Evolutionary conservation across 192 early-diverging fungal species (phyloP), one percentile per base, ranked within the genome.

Genomic region (Backusella tarrabulga): DNA sequence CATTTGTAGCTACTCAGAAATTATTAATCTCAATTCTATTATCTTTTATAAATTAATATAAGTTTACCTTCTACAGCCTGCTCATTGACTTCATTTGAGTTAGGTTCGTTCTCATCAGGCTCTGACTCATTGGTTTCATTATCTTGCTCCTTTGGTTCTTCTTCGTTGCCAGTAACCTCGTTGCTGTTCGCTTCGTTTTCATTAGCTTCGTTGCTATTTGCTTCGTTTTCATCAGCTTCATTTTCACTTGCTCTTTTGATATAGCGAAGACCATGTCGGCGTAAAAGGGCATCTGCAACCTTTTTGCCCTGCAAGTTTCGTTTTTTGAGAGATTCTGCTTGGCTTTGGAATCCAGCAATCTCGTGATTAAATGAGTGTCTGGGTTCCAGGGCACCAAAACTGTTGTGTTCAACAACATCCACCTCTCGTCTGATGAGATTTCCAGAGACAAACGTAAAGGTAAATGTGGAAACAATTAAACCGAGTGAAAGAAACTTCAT

Each of bases 401-500:
- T 70, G 21, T 38, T 19, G 2, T 17, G 21, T 21, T 41, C 35
- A 1, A 23, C 11, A 21, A 70, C 11, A 11, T 70, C 36, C 11
- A 21, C 4, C 4, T 70, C 3, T 0, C 12, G n/a, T 14, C 38
- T 38, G 21, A 38, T 38, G 11, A 70, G 35, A 40, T 35, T 41
- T 6, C n/a, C 68, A 40, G 68, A n/a, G 1, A 23, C n/a, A 2
- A 12, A 23, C 3, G 34, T 38, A 12, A 38, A 70, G n/a, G 38
- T 70, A 38, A 70, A 38, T 23, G 68, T 38, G 9, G 68, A n/a
- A 38, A 38, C 35, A 21, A 70, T 70, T 70, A 70, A 70, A 41
- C 68, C 68, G 4, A 70, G 68, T 26, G 68, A 70, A 23, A 70
- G 35, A 11, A 70, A 70, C 21, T 70, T 70, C 34, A 70, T 70